Conservation (phyloP, 495 filamentous ascomycete species). For the Podospora fimiseda region DNA sequence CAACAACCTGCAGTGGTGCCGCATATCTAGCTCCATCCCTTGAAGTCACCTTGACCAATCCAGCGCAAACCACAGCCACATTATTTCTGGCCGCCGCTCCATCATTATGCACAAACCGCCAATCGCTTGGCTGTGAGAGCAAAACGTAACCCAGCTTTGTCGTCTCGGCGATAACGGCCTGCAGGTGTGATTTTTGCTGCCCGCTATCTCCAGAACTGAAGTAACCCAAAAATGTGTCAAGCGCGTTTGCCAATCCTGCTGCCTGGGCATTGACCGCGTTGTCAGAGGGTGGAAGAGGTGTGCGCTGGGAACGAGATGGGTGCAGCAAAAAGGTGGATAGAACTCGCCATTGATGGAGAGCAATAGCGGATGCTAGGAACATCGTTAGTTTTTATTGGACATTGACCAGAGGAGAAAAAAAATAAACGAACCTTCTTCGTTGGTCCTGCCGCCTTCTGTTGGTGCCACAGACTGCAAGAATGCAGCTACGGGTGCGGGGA, state of each 20-base stretch:
- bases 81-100: neutral
- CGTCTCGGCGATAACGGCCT: slow-evolving; percentile 28
- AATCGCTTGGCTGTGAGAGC: slow-evolving; percentile 30
- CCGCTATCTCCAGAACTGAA: slow-evolving; percentile 25
- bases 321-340: slow-evolving; percentile 34
- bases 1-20: slow-evolving; percentile 17
- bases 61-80: slow-evolving; percentile 24
- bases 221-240: slow-evolving; percentile 27
- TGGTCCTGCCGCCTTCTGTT: slow-evolving; percentile 8
- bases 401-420: neutral
- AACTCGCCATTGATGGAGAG: slow-evolving; percentile 30
- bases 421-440: slow-evolving; percentile 7
- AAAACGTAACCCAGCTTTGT: slow-evolving; percentile 30
- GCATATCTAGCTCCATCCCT: slow-evolving; percentile 21
- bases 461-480: slow-evolving; percentile 25
- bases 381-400: neutral
- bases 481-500: slow-evolving; percentile 25
- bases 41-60: slow-evolving; percentile 23
- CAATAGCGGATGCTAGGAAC: slow-evolving; percentile 21
- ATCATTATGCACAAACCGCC: slow-evolving; percentile 19
- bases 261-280: slow-evolving; percentile 24
- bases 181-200: slow-evolving; percentile 30
- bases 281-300: slow-evolving; percentile 22
- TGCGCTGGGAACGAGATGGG: slow-evolving; percentile 26
- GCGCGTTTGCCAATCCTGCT: slow-evolving; percentile 17